Evolutionary conservation across 768 basidiomycete genomes (phyloP), one percentile per base, ranked within the genome.

Genomic region (Paxillus ammoniavirescens): DNA sequence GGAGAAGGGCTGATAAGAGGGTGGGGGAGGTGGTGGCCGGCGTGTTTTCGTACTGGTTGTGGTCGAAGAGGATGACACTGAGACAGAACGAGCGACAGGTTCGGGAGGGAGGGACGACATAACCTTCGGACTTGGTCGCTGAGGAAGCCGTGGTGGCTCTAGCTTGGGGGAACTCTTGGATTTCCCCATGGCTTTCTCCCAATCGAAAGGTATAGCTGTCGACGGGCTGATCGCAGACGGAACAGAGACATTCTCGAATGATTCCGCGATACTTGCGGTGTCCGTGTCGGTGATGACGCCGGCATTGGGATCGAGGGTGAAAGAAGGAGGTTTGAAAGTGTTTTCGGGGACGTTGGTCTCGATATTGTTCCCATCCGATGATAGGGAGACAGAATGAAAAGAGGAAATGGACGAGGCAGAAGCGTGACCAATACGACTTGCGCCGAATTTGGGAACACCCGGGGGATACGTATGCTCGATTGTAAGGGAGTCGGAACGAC

Each of bases 371-470:
- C 74, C 66, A 56, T 86, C 84, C 7, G 86, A 87, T 1, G 89
- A 91, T 15, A 91, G 77, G 2, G 89, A 91, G 23, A 91, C 86
- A 2, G 89, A 90, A 61, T 90, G 88, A 56, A 92, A 90, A 28
- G 89, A 91, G 3, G 89, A 91, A 37, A 89, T 79, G 45, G 89
- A 91, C 1, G 87, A 88, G 3, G 78, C 79, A 5, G 81, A 78
- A 5, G 73, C 78, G 64, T 91, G 88, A 40, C 76, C 73, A 15
- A 69, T 55, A 40, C 64, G 67, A 54, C 58, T 59, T 40, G 63
- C 61, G 14, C 73, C 67, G 48, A 71, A 76, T 17, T 67, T 65
- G 57, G 66, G 68, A 31, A 66, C 58, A 71, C 72, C 53, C 67
- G 70, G 64, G 15, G 84, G 83, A 61, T 85, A 83, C 5, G 80